phyloP scores from a whole-genome alignment of 495 filamentous ascomycete species.

The Umbilicaria muhlenbergii region DNA sequence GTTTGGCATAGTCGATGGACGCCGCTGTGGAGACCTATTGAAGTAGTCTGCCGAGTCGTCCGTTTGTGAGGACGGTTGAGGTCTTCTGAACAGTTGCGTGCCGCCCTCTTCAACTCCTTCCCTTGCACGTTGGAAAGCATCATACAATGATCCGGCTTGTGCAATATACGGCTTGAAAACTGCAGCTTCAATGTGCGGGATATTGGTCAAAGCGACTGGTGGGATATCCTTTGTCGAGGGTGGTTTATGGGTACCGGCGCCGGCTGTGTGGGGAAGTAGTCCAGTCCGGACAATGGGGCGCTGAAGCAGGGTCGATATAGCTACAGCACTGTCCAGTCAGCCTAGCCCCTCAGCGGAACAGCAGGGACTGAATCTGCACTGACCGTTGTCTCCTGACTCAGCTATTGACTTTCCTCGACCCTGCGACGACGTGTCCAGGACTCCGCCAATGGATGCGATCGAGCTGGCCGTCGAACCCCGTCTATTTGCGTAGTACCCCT shows the following conservation, averaged over 20 bases:
- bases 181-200: slow-evolving; percentile 62
- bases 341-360: not conserved
- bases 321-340: slow-evolving; percentile 20
- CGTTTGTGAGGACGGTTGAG: slow-evolving; percentile 2
- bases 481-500: slow-evolving; percentile 31
- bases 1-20: slow-evolving; percentile 5
- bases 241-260: slow-evolving; percentile 55
- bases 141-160: slow-evolving; percentile 67
- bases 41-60: not conserved
- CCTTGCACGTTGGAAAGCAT: slow-evolving; percentile 65
- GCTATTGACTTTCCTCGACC: slow-evolving; percentile 44
- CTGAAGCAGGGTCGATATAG: slow-evolving; percentile 87
- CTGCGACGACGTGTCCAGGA: slow-evolving; percentile 47
- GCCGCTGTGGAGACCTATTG: not conserved
- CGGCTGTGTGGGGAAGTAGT: slow-evolving; percentile 55
- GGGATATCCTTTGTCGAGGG: slow-evolving; percentile 90
- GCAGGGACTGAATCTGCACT: slow-evolving; percentile 1
- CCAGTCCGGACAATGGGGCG: slow-evolving; percentile 82
- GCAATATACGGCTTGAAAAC: slow-evolving; percentile 73
- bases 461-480: slow-evolving; percentile 81
- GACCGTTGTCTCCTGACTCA: slow-evolving; percentile 72
- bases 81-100: slow-evolving; percentile 16
- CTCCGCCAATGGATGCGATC: slow-evolving; percentile 60
- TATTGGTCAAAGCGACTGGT: slow-evolving; percentile 82
- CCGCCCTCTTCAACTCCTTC: slow-evolving; percentile 45